Evolutionary conservation across 2,329 filamentous ascomycete species (phyloP).

Genomic region (Aspergillus sp.): DNA sequence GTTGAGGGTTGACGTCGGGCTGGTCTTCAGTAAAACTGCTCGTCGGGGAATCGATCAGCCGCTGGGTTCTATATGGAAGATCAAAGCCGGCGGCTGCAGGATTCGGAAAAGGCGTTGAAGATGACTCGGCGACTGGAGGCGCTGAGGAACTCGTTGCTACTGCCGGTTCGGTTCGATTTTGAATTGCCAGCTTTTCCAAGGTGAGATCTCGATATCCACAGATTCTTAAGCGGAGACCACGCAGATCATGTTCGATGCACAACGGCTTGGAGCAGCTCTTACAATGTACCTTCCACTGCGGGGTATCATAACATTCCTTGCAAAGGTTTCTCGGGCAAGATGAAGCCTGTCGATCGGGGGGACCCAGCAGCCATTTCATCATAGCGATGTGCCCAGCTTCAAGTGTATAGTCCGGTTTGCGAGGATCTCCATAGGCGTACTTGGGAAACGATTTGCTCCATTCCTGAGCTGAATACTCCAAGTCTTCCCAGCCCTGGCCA

Average conservation of each 20-base stretch:
- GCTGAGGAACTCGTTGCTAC: constrained; percentile 12
- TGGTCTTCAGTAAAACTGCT: constrained; percentile 39
- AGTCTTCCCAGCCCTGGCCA: constrained; percentile 55
- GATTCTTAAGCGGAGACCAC: constrained; percentile 56
- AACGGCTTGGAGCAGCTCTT: constrained; percentile 57
- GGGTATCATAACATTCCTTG: constrained; percentile 58
- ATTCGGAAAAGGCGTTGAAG: constrained; percentile 13
- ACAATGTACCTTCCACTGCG: constrained; percentile 61
- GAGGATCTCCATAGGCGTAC: constrained; percentile 42
- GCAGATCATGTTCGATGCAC: constrained; percentile 61
- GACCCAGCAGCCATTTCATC: constrained; percentile 50
- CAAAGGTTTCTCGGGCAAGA: constrained; percentile 58
- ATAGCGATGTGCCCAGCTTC: constrained; percentile 43
- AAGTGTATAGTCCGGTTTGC: constrained; percentile 39
- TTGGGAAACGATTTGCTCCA: constrained; percentile 42
- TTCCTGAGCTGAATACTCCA: constrained; percentile 49
- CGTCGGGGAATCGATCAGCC: constrained; percentile 29
- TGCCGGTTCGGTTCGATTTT: constrained; percentile 26
- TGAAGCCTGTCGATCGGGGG: constrained; percentile 46
- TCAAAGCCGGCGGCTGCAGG: constrained; percentile 26
- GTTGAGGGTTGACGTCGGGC: constrained; percentile 22
- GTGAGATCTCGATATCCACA: constrained; percentile 58
- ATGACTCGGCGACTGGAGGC: neutral
- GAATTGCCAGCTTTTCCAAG: constrained; percentile 48
- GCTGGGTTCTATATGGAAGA: constrained; percentile 32